Evolutionary conservation across 106 monocot species (phyloP).

Genomic region (Phalaenopsis aphrodite): DNA sequence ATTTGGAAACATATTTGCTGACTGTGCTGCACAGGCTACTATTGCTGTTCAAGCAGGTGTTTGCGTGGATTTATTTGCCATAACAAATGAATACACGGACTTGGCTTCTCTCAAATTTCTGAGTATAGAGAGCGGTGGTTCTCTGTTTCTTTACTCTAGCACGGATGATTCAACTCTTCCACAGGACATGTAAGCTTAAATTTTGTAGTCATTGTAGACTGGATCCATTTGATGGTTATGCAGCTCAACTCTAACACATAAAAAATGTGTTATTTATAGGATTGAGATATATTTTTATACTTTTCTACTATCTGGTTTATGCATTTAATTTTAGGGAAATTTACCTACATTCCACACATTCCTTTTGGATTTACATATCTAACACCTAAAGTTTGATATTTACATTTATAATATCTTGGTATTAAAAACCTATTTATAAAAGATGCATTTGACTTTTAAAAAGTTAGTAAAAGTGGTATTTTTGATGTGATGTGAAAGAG

Average conservation of each 20-base stretch:
- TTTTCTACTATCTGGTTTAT: not conserved
- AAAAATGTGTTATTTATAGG: not conserved
- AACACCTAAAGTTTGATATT: too few relatives aligned
- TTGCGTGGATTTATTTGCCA: constrained; percentile 95
- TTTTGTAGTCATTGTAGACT: not conserved
- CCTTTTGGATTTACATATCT: too few relatives aligned
- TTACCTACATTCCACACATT: too few relatives aligned
- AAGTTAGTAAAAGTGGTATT: too few relatives aligned
- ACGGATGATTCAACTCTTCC: constrained; percentile 99
- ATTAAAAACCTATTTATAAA: too few relatives aligned
- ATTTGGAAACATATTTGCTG: constrained; percentile 21
- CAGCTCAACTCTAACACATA: not conserved
- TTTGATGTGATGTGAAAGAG: too few relatives aligned
- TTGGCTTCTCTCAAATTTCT: constrained; percentile 95
- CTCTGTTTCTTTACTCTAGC: constrained; percentile 81
- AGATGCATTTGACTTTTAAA: too few relatives aligned
- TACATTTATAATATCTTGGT: too few relatives aligned
- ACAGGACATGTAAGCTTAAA: constrained; percentile 87
- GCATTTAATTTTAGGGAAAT: too few relatives aligned
- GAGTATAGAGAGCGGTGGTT: constrained; percentile 98
- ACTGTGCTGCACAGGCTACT: constrained; percentile 71
- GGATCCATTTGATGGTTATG: not conserved
- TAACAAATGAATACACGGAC: constrained; percentile 97
- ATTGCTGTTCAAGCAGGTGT: constrained; percentile 97
- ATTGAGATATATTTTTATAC: not conserved